Percentiles rank a stretch among this genome's conserved stretches.
phyloP scores from a whole-genome alignment of 208 protist genomes.

The Balamuthia mandrillaris region DNA sequence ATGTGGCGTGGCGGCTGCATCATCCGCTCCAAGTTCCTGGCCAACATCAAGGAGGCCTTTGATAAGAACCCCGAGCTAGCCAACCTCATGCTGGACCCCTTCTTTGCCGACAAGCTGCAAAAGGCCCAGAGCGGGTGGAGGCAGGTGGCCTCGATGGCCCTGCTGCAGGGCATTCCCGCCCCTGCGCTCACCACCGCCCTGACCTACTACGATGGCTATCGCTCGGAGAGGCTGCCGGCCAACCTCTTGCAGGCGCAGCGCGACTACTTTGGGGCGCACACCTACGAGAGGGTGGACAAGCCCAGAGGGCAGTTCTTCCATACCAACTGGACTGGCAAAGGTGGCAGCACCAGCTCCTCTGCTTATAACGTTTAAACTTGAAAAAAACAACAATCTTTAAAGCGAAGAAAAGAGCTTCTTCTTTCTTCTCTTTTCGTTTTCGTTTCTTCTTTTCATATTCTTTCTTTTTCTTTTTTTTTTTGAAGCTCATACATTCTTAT shows the following conservation, averaged over 20 bases:
- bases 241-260: constrained; percentile 82
- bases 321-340: constrained; percentile 49
- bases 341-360: constrained; percentile 39
- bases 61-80: constrained; percentile 61
- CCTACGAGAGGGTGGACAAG: constrained; percentile 78
- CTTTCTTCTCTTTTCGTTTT: too few species aligned
- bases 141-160: constrained; percentile 53
- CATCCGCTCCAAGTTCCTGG: constrained; percentile 80
- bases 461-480: too few species aligned
- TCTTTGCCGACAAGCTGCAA: constrained; percentile 50
- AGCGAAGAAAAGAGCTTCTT: too few species aligned
- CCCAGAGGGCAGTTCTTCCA: not conserved
- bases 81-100: constrained; percentile 72
- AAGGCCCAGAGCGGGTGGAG: constrained; percentile 57
- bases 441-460: too few species aligned
- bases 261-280: constrained; percentile 90
- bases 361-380: constrained; percentile 46
- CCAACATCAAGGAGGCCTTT: constrained; percentile 76
- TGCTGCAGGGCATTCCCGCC: constrained; percentile 70
- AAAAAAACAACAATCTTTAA: too few species aligned
- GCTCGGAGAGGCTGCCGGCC: constrained; percentile 71
- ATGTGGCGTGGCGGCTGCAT: constrained; percentile 88
- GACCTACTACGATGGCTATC: constrained; percentile 80
- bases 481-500: too few species aligned
- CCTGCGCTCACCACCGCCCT: constrained; percentile 76